These are phyloP conservation scores for Venturia asperata DNA, from an alignment of 2,329 filamentous ascomycete genomes.

Conservation along the genomic window DNA sequence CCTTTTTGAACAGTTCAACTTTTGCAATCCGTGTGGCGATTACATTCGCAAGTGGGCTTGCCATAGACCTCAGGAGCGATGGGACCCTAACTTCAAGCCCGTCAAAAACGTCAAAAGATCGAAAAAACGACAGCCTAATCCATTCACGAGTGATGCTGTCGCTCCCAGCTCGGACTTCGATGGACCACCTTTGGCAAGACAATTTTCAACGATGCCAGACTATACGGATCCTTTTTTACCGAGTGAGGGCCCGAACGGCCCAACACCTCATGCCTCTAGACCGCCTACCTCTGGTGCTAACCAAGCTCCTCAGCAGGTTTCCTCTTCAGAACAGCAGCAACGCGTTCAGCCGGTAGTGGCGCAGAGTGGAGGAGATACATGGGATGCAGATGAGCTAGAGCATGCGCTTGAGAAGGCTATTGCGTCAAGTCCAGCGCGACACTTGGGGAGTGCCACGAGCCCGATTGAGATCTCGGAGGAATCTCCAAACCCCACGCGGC, in stretches of 20 bases:
- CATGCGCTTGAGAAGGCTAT: conserved; percentile 48
- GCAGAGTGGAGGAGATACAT: conserved; percentile 29
- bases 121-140: conserved; percentile 26
- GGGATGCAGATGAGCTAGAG: conserved; percentile 26
- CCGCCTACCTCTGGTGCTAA: not conserved
- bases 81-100: conserved; percentile 49
- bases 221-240: conserved; percentile 17
- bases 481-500: conserved; percentile 52
- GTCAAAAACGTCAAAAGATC: conserved; percentile 46
- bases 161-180: conserved; percentile 26
- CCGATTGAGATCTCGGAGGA: conserved; percentile 36
- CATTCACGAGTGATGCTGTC: conserved; percentile 24
- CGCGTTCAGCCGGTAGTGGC: not conserved
- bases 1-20: conserved; percentile 61
- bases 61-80: conserved; percentile 76
- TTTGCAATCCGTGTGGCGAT: conserved; percentile 94
- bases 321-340: not conserved
- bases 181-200: conserved; percentile 40
- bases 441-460: conserved; percentile 40
- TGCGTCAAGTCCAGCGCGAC: conserved; percentile 54
- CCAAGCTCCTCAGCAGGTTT: not conserved
- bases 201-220: conserved; percentile 20
- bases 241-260: conserved; percentile 9
- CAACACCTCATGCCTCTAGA: not conserved
- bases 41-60: conserved; percentile 85